These are phyloP conservation scores for Leccinellum luteum DNA, from an alignment of 768 basidiomycete genomes.

Conservation along the genomic window DNA sequence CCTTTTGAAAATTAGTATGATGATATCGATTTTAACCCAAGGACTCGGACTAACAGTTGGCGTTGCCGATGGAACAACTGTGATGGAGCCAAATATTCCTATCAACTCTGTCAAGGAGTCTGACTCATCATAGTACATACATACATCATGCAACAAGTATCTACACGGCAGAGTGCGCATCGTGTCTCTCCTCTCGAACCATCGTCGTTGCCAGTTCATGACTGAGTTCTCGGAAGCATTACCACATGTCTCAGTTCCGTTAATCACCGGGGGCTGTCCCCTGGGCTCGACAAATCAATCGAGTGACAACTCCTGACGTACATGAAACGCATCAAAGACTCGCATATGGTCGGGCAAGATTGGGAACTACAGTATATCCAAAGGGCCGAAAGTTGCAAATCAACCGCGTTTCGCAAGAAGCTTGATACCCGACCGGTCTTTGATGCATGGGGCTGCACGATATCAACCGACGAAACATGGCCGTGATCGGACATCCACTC, in stretches of 20 bases:
- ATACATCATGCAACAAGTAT: too few relatives aligned
- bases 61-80: too few relatives aligned
- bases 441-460: constrained; percentile 92
- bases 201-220: constrained; percentile 63
- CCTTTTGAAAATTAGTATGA: too few relatives aligned
- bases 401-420: constrained; percentile 76
- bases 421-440: constrained; percentile 68
- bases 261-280: constrained; percentile 96
- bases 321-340: constrained; percentile 98
- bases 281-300: constrained; percentile 96
- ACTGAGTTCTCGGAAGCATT: constrained; percentile 84
- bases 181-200: too few relatives aligned
- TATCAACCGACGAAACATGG: constrained; percentile 69
- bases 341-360: constrained; percentile 94
- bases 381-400: constrained; percentile 97
- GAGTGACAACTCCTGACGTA: constrained; percentile 76
- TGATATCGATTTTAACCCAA: too few relatives aligned
- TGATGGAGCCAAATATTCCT: too few relatives aligned
- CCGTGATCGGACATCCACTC: constrained; percentile 87
- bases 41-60: too few relatives aligned
- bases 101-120: too few relatives aligned
- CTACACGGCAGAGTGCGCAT: too few relatives aligned
- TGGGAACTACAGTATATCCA: constrained; percentile 99
- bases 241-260: constrained; percentile 96
- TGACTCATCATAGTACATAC: too few relatives aligned